Percentiles rank a stretch among this genome's conserved stretches.
phyloP scores from a whole-genome alignment of 2,329 filamentous ascomycete species.

The Colletotrichum sp. region DNA sequence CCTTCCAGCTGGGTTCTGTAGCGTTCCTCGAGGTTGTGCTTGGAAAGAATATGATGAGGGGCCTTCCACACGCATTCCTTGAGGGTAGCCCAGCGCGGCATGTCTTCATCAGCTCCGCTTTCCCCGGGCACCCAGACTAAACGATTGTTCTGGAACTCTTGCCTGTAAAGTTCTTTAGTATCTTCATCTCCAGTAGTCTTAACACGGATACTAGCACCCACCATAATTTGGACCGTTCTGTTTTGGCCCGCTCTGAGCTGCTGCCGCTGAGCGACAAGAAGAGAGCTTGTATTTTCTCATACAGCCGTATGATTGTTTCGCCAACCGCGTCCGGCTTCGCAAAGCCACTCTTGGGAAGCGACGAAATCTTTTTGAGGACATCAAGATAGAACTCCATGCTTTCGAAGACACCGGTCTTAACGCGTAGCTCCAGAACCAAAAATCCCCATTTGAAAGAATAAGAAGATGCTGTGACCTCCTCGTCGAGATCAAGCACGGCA shows the following conservation, averaged over 20 bases:
- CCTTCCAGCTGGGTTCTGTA: background rate
- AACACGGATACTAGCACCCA: background rate
- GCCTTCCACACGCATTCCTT: background rate
- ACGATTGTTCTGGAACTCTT: background rate
- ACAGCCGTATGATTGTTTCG: background rate
- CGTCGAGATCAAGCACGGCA: background rate
- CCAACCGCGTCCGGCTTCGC: background rate
- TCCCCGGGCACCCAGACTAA: background rate
- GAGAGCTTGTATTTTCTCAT: background rate
- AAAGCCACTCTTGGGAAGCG: background rate
- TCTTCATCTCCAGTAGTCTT: fast-evolving
- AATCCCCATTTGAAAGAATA: background rate
- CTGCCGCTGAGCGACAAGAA: background rate
- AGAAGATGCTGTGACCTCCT: background rate
- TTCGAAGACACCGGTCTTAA: background rate
- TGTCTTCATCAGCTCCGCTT: background rate
- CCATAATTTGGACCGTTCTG: background rate
- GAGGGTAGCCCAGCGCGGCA: background rate
- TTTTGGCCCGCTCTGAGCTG: background rate
- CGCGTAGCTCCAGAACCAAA: background rate
- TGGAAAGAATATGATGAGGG: background rate
- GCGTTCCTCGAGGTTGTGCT: background rate
- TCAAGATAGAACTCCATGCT: background rate
- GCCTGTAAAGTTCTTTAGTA: fast-evolving
- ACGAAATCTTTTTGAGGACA: background rate